phyloP scores from a whole-genome alignment of 1,284 basidiomycete species.

The Xerocomus amazonicus region DNA sequence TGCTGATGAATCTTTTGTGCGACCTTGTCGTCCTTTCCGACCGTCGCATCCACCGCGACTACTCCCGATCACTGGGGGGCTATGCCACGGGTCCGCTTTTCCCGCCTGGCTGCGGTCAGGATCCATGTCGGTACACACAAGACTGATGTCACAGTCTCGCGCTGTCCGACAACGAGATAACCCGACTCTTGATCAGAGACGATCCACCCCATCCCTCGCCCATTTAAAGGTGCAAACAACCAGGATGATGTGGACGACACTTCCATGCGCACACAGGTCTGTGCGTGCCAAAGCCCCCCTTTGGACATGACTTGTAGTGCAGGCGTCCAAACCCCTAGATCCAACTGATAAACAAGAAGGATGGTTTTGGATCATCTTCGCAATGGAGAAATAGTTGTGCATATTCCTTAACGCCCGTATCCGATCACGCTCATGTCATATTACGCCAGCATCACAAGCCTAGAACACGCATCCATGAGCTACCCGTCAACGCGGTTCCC shows the following conservation, averaged over 20 bases:
- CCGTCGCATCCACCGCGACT: neutral
- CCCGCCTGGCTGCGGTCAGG: no score
- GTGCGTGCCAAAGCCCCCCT: neutral
- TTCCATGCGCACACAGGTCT: no score
- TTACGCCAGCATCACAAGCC: neutral
- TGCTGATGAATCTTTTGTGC: no score
- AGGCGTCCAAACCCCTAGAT: neutral
- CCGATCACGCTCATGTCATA: neutral
- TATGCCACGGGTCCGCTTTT: no score
- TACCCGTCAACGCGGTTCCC: neutral
- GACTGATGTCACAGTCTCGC: no score
- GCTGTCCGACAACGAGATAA: no score
- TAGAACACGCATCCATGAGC: neutral
- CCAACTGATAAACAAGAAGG: neutral
- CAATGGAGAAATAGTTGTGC: neutral
- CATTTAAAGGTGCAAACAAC: no score
- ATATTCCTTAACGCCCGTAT: neutral
- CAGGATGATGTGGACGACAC: no score
- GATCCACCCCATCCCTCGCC: no score
- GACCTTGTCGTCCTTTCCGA: neutral
- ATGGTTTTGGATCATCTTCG: no score
- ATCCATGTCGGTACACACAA: no score
- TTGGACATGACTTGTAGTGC: neutral
- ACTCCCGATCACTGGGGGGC: neutral
- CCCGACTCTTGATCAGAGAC: no score